phyloP scores from a whole-genome alignment of 2,329 filamentous ascomycete genomes.

The Arthroderma uncinatum region DNA sequence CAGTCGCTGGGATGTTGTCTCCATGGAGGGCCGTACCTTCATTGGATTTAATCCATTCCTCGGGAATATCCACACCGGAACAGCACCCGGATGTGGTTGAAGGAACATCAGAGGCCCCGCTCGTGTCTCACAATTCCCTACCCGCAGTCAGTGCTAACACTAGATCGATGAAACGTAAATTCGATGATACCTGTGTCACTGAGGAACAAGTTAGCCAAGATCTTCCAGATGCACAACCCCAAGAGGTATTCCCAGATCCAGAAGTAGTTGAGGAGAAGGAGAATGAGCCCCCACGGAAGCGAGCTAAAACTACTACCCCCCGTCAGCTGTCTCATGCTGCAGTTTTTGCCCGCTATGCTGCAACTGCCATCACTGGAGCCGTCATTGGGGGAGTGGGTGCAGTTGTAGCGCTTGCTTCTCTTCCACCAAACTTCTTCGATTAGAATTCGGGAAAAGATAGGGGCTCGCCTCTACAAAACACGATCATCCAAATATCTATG shows the following conservation, averaged over 20 bases:
- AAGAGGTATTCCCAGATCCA: background rate
- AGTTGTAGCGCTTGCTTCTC: constrained; percentile 30
- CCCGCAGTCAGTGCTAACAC: background rate
- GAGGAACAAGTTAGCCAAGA: background rate
- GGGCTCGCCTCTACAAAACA: background rate
- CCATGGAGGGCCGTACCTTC: too few relatives aligned
- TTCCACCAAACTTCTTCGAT: constrained; percentile 35
- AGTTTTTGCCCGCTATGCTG: constrained; percentile 28
- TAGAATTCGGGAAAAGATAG: constrained; percentile 14
- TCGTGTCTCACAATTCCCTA: too few relatives aligned
- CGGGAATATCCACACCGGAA: too few relatives aligned
- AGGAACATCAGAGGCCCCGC: too few relatives aligned
- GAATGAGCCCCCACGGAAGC: constrained; percentile 18
- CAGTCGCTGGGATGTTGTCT: too few relatives aligned
- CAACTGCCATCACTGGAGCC: constrained; percentile 31
- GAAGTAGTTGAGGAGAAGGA: constrained; percentile 7
- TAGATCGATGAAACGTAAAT: constrained; percentile 8
- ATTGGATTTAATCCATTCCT: too few relatives aligned
- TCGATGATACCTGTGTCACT: background rate
- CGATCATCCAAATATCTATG: too few relatives aligned
- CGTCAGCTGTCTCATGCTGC: constrained; percentile 9
- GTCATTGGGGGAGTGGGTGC: constrained; percentile 34
- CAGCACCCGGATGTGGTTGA: too few relatives aligned
- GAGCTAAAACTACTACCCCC: constrained; percentile 18
- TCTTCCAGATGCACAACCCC: constrained; percentile 9